phyloP scores from a whole-genome alignment of 331 rosid species.

The Acacia concinna region DNA sequence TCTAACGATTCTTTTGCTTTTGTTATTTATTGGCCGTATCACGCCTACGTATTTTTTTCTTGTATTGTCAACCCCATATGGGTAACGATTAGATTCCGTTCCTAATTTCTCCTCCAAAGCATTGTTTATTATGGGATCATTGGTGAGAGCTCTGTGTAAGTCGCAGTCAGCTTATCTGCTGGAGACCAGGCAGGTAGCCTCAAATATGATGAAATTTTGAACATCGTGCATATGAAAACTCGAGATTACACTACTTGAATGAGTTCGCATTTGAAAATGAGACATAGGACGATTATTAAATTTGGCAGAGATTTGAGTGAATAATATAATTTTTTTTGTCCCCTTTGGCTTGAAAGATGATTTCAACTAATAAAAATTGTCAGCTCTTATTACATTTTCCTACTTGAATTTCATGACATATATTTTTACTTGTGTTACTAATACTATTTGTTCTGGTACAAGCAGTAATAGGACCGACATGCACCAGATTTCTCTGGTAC shows the following conservation, averaged over 20 bases:
- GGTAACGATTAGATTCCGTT: neutral
- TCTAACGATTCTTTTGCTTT: constrained; percentile 50
- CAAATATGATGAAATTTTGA: neutral
- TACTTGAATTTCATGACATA: neutral
- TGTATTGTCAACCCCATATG: neutral
- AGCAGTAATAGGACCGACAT: neutral
- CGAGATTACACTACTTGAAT: neutral
- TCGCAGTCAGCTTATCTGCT: constrained; percentile 3
- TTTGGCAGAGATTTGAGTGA: neutral
- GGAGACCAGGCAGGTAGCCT: neutral
- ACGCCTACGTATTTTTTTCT: neutral
- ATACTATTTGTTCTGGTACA: neutral
- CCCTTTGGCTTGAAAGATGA: neutral
- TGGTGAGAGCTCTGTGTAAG: neutral
- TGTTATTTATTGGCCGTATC: constrained; percentile 5
- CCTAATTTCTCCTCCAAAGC: constrained; percentile 4
- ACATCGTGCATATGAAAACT: neutral
- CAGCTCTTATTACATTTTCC: neutral
- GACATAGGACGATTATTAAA: constrained; percentile 6
- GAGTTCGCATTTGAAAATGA: neutral
- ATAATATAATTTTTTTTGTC: neutral
- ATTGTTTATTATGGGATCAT: neutral
- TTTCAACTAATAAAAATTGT: neutral
- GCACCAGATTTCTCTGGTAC: neutral
- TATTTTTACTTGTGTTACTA: neutral